Evolutionary conservation across 176 grass and related monocot species (phyloP).

Genomic region (Paspalum notatum): DNA sequence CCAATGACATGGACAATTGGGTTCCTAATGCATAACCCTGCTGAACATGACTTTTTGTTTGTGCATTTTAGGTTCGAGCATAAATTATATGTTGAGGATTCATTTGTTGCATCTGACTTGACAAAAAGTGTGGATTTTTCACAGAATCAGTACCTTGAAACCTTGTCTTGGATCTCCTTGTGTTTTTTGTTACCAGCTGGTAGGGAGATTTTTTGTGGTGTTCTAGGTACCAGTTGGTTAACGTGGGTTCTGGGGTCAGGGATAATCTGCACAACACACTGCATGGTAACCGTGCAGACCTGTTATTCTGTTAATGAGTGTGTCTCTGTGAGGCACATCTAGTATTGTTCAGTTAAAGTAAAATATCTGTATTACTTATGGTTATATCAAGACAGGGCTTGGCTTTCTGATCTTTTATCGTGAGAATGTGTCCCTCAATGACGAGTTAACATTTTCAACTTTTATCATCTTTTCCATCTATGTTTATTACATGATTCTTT

Average conservation of each 20-base stretch:
- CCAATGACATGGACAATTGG: not conserved
- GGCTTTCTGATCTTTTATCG: not conserved
- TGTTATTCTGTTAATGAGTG: conserved; percentile 11
- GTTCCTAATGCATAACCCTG: not conserved
- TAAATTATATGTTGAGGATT: not conserved
- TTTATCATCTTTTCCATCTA: not conserved
- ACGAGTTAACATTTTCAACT: conserved; percentile 5
- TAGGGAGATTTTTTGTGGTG: too few species aligned
- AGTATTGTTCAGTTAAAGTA: conserved; percentile 14
- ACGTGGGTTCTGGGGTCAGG: not conserved
- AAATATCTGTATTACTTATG: conserved; percentile 2
- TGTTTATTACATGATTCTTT: conserved; percentile 28
- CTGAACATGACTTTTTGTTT: not conserved
- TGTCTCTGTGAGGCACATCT: not conserved
- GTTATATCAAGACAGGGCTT: not conserved
- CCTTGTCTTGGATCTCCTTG: not conserved
- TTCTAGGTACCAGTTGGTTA: not conserved
- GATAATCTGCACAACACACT: conserved; percentile 21
- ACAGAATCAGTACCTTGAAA: conserved; percentile 4
- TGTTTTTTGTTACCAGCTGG: not conserved
- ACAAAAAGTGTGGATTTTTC: not conserved
- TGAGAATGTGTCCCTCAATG: not conserved
- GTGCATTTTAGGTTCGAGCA: conserved; percentile 2
- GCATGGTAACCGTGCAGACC: not conserved
- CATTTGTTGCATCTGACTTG: not conserved